Base-by-base conservation (phyloP, 23 red algal species). In the Chondrus crispus region DNA sequence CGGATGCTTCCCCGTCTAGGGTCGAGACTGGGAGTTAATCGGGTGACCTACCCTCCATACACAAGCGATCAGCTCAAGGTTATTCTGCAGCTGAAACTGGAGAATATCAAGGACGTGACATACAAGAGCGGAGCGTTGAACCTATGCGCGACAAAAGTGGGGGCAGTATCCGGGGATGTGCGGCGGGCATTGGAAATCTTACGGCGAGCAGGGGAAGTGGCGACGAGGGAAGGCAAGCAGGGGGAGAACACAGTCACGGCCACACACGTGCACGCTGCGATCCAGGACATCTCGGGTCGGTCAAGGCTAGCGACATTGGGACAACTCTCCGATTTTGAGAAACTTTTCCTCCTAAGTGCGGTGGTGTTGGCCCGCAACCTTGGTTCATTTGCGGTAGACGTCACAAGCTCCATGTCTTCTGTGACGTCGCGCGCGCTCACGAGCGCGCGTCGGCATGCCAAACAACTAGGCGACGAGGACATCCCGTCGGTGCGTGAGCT, bases 101-200 rank as follows among this genome's bases (percentile, higher is more conserved):
- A 69, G 6, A 51, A 88, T 26, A 37, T 77, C n/a, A 40, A 66
- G 10, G 32, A 47, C 8, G 26, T 81, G 3, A 64, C 42, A 28
- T 93, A 80, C 19, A 49, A 14, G 3, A 28, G 51, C 11, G 76
- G 46, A 22, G 84, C 94, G 12, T 35, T 99, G 6, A 83, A 94
- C 82, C 71, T 99, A 54, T 95, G 90, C 47, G 89, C 93, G 19
- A 68, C 81, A 19, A 99, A 94, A 46, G 77, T 96, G 40, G 97
- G 94, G 3, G 82, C 91, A 14, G 62, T 99, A 5, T 94, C 93
- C 2, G 97, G 97, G 26, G 97, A 99, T 75, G 92, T 96, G 13
- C 85, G 97, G 68, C 74, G 97, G 32, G 97, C 94, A 47, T 50
- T 99, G 52, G 82, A 92, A 24, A 35, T 92, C 12, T 83, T 68